Conservation (phyloP, 768 basidiomycete species). For the Russula olivacea region DNA sequence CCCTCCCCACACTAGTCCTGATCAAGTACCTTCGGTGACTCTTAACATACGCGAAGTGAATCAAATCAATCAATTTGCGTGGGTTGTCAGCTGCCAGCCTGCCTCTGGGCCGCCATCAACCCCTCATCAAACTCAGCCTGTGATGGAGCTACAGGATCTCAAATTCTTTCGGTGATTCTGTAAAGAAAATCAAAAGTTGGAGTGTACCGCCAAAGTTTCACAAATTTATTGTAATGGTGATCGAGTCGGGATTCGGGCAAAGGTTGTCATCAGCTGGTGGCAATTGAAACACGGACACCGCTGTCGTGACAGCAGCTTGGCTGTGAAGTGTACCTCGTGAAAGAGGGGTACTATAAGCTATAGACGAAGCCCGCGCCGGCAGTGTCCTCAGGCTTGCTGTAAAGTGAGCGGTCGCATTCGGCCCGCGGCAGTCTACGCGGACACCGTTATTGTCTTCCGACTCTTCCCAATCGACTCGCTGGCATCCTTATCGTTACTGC, state of each 20-base stretch:
- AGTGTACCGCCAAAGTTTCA: not conserved
- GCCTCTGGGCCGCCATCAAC: not conserved
- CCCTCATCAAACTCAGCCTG: too few relatives aligned
- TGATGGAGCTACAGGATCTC: constrained; percentile 1
- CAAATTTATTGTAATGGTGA: too few relatives aligned
- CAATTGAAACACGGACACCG: not conserved
- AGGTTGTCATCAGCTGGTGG: not conserved
- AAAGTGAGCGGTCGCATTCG: too few relatives aligned
- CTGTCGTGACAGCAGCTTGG: too few relatives aligned
- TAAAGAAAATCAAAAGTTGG: not conserved
- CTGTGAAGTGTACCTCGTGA: too few relatives aligned
- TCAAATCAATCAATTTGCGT: not conserved
- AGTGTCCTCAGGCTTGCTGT: not conserved
- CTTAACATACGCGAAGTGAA: not conserved
- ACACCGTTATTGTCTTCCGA: too few relatives aligned
- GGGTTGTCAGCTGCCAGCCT: constrained; percentile 7
- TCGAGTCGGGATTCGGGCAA: too few relatives aligned
- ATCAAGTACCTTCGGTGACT: constrained; percentile 14
- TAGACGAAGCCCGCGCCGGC: not conserved
- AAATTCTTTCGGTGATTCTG: constrained; percentile 24
- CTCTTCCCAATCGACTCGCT: too few relatives aligned
- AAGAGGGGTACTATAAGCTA: too few relatives aligned
- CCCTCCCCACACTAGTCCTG: constrained; percentile 2
- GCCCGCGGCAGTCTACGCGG: too few relatives aligned
- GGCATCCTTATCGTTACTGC: not conserved